phyloP scores from a whole-genome alignment of 257 asterid species.

The Nicotiana tomentosiformis region DNA sequence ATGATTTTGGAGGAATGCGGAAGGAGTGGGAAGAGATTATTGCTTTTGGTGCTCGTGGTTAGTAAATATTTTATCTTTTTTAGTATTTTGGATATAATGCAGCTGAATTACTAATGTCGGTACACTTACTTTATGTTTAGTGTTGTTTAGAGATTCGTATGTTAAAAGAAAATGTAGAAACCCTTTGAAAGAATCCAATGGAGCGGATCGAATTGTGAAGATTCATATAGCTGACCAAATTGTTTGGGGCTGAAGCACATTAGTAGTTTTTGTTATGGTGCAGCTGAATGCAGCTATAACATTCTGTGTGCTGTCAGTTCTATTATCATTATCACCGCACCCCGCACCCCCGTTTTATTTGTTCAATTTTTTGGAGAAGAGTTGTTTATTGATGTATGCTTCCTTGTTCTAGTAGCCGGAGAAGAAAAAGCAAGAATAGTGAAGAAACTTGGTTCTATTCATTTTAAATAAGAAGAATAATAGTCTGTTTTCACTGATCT shows the following conservation, averaged over 20 bases:
- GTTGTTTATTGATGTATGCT: not conserved
- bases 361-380: too few species aligned
- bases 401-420: not conserved
- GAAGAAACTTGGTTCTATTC: not conserved
- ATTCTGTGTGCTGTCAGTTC: too few species aligned
- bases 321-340: too few species aligned
- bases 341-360: too few species aligned
- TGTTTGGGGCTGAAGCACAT: too few species aligned
- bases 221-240: too few species aligned
- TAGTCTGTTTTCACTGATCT: not conserved
- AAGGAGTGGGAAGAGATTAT: conserved; percentile 83
- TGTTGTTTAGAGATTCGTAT: not conserved
- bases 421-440: not conserved
- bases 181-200: not conserved
- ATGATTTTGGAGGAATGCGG: conserved; percentile 66
- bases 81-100: not conserved
- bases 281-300: too few species aligned
- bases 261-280: too few species aligned
- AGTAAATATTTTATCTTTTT: conserved; percentile 4
- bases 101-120: not conserved
- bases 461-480: not conserved
- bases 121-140: not conserved
- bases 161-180: not conserved
- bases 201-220: not conserved
- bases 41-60: conserved; percentile 77